These are phyloP conservation scores for Arthrobotrys entomopaga DNA, from an alignment of 2,329 filamentous ascomycete species.

Conservation along the genomic window DNA sequence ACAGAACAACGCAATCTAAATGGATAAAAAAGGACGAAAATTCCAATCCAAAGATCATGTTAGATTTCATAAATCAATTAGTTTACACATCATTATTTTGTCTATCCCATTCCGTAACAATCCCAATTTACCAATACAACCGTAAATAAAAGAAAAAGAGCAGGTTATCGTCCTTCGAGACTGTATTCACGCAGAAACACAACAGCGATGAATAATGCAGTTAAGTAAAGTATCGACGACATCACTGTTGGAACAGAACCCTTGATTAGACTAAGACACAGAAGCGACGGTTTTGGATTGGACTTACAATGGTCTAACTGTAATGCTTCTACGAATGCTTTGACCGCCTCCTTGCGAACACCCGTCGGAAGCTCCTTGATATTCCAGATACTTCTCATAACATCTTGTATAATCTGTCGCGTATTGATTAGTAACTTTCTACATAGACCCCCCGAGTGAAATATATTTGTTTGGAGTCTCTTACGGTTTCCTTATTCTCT, in stretches of 20 bases:
- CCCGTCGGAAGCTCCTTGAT: slow-evolving; percentile 10
- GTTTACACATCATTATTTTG: not conserved
- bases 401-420: slow-evolving; percentile 41
- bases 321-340: slow-evolving; percentile 47
- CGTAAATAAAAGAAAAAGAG: not conserved
- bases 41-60: no score
- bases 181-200: slow-evolving; percentile 45
- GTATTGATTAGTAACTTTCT: not conserved
- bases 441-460: not conserved
- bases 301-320: slow-evolving; percentile 48
- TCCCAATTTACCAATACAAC: no score
- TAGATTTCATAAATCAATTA: no score
- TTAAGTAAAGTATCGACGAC: slow-evolving; percentile 24
- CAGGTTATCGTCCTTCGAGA: slow-evolving; percentile 27
- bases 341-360: slow-evolving; percentile 32
- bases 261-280: not conserved
- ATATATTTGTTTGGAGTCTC: slow-evolving; percentile 2
- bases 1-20: no score
- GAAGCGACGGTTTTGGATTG: no score
- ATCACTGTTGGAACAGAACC: slow-evolving; percentile 4
- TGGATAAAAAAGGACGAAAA: no score
- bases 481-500: slow-evolving; percentile 24
- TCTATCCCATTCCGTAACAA: not conserved
- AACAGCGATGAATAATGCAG: slow-evolving; percentile 28
- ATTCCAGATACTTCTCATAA: slow-evolving; percentile 40